These are phyloP conservation scores for Trypanosoma cruzi DNA, from an alignment of 208 protist genomes.

Conservation along the genomic window DNA sequence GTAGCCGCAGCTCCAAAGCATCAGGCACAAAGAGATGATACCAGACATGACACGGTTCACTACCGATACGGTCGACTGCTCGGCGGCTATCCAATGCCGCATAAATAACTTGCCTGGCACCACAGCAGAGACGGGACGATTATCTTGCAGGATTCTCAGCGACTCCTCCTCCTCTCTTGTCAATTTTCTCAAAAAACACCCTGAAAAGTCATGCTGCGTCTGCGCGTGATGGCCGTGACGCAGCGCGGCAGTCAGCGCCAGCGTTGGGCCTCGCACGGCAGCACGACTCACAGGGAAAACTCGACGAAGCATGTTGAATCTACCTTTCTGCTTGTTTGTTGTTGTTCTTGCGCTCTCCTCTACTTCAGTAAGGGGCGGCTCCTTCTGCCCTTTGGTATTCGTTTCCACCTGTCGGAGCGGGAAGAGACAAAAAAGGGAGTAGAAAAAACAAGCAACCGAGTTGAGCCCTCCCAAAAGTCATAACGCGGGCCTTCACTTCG, in stretches of 20 bases:
- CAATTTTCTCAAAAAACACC: constrained; percentile 53
- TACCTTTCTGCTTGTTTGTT: not conserved
- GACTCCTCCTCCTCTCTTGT: constrained; percentile 48
- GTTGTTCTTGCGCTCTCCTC: not conserved
- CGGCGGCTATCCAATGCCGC: constrained; percentile 89
- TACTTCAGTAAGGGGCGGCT: not conserved
- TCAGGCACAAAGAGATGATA: constrained; percentile 78
- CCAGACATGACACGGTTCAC: constrained; percentile 87
- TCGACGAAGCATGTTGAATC: constrained; percentile 58
- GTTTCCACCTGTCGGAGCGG: no score
- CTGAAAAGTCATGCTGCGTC: constrained; percentile 83
- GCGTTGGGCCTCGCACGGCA: not conserved
- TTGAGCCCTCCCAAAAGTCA: not conserved
- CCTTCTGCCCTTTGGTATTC: not conserved
- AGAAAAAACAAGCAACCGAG: not conserved
- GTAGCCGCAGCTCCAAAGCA: constrained; percentile 85
- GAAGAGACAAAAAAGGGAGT: not conserved
- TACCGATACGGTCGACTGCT: constrained; percentile 89
- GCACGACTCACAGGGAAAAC: constrained; percentile 35
- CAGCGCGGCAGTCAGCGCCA: constrained; percentile 6
- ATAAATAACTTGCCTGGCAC: constrained; percentile 93
- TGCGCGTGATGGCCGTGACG: constrained; percentile 65
- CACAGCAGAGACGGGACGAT: constrained; percentile 79
- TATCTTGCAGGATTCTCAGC: constrained; percentile 46
- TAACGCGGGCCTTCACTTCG: no score